Percentiles rank a stretch among this genome's conserved stretches.
These are phyloP conservation scores for Nepenthes mirabilis DNA, from an alignment of 148 eudicot species.

Conservation along the genomic window DNA sequence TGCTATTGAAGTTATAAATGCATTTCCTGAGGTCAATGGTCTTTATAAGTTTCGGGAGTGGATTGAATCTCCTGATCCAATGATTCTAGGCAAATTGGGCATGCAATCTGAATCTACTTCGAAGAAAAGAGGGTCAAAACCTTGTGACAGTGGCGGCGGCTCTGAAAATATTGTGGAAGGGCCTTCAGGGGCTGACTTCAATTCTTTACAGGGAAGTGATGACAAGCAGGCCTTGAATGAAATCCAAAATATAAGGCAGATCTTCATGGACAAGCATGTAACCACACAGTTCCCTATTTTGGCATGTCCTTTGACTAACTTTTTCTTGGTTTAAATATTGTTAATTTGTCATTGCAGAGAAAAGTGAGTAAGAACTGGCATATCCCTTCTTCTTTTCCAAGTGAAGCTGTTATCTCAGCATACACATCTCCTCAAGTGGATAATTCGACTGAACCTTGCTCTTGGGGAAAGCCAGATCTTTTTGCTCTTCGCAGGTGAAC, in stretches of 20 bases:
- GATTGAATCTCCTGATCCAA: slow-evolving; percentile 98
- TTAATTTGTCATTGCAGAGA: slow-evolving; percentile 43
- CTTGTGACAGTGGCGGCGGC: slow-evolving; percentile 10
- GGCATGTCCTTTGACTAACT: slow-evolving; percentile 4
- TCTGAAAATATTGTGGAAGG: slow-evolving; percentile 23
- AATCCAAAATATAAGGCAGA: slow-evolving; percentile 23
- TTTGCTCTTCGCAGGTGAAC: slow-evolving; percentile 82
- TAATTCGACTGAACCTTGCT: slow-evolving; percentile 80
- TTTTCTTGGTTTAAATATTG: slow-evolving; percentile 1
- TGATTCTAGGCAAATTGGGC: slow-evolving; percentile 57
- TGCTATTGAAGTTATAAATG: slow-evolving; percentile 97
- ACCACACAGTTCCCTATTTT: slow-evolving; percentile 5
- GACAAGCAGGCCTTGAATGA: slow-evolving; percentile 17
- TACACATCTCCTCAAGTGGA: slow-evolving; percentile 88
- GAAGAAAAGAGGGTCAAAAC: slow-evolving; percentile 38
- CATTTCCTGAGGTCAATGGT: slow-evolving; percentile 89
- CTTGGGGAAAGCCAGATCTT: slow-evolving; percentile 97
- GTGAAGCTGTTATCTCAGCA: slow-evolving; percentile 70
- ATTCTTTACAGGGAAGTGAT: slow-evolving; percentile 13
- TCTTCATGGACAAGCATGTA: slow-evolving; percentile 95
- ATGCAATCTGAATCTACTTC: slow-evolving; percentile 25
- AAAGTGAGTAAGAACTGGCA: slow-evolving; percentile 99
- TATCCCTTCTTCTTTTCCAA: slow-evolving; percentile 73
- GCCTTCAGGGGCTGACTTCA: slow-evolving; percentile 14
- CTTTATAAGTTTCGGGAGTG: slow-evolving; percentile 75